Percentiles rank a stretch among this genome's conserved stretches.
These are phyloP conservation scores for Aspergillus incahuasiensis DNA, from an alignment of 495 filamentous ascomycete genomes.

Conservation along the genomic window DNA sequence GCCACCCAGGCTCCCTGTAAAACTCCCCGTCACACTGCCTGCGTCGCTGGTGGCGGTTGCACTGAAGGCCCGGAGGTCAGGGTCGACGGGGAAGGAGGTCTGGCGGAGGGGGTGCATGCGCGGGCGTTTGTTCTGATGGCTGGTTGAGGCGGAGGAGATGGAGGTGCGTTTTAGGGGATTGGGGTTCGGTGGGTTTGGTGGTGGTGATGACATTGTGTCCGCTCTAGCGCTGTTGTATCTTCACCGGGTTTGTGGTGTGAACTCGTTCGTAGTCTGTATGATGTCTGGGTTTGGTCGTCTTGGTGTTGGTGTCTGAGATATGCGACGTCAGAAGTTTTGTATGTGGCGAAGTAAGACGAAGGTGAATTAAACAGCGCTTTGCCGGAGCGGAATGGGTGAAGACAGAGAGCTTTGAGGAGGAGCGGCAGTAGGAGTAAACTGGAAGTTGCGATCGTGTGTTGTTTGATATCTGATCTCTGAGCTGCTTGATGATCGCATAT, in stretches of 20 bases:
- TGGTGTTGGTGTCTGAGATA: neutral
- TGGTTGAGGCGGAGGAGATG: constrained; percentile 32
- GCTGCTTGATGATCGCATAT: constrained; percentile 3
- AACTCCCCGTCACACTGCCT: constrained; percentile 63
- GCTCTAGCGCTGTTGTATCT: neutral
- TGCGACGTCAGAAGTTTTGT: neutral
- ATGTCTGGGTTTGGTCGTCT: neutral
- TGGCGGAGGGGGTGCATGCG: constrained; percentile 76
- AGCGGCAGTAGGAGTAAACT: neutral
- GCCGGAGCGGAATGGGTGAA: neutral
- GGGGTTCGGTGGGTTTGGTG: constrained; percentile 20
- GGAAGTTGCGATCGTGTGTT: neutral
- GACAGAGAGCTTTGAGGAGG: neutral
- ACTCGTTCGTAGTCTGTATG: neutral
- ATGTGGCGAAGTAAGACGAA: neutral
- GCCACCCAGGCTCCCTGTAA: constrained; percentile 49
- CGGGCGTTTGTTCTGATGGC: constrained; percentile 32
- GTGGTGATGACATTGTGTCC: constrained; percentile 39
- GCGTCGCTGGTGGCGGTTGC: constrained; percentile 52
- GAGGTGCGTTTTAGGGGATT: constrained; percentile 44
- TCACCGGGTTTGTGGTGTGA: neutral
- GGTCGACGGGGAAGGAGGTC: constrained; percentile 70
- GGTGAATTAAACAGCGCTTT: neutral
- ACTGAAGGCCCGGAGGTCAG: constrained; percentile 52
- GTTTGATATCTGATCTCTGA: neutral